Percentiles rank a stretch among this genome's conserved stretches.
Evolutionary conservation across 2,329 filamentous ascomycete species (phyloP).

Genomic region (Stachybotrys chartarum): DNA sequence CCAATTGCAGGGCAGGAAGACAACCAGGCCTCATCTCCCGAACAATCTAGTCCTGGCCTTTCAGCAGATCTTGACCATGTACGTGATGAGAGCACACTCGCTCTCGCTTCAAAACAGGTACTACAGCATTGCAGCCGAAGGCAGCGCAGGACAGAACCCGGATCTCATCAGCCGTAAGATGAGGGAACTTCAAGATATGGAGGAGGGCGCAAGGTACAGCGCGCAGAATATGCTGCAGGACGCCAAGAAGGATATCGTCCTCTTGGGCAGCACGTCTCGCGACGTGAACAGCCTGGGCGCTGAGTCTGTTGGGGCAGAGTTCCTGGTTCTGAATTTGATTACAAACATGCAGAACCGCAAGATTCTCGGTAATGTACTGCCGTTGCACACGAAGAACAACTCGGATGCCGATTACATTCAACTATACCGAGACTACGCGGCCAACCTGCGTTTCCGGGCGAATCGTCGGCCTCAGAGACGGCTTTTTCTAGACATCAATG

Average conservation of each 20-base stretch:
- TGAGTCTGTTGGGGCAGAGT: constrained; percentile 7
- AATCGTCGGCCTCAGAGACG: not conserved
- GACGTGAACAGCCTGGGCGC: constrained; percentile 3
- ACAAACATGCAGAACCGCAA: constrained; percentile 5
- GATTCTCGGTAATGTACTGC: not conserved
- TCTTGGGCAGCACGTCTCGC: constrained; percentile 5
- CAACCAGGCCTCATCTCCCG: constrained; percentile 5
- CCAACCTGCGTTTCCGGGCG: not conserved
- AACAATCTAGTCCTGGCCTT: constrained; percentile 11
- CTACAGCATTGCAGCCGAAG: not conserved
- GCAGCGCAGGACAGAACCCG: not conserved
- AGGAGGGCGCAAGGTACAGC: not conserved
- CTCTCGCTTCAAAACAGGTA: constrained; percentile 4
- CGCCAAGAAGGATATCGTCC: constrained; percentile 11
- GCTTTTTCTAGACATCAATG: not conserved
- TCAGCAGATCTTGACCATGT: constrained; percentile 6
- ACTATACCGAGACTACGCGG: not conserved
- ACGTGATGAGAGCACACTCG: constrained; percentile 4
- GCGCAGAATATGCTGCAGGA: constrained; percentile 2
- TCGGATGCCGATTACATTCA: not conserved
- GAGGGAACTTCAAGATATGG: not conserved
- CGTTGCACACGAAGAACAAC: not conserved
- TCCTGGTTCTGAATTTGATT: constrained; percentile 2
- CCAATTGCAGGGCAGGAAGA: not conserved
- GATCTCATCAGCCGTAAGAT: not conserved